phyloP scores from a whole-genome alignment of 2,329 filamentous ascomycete species.

The Emydomyces testavorans region DNA sequence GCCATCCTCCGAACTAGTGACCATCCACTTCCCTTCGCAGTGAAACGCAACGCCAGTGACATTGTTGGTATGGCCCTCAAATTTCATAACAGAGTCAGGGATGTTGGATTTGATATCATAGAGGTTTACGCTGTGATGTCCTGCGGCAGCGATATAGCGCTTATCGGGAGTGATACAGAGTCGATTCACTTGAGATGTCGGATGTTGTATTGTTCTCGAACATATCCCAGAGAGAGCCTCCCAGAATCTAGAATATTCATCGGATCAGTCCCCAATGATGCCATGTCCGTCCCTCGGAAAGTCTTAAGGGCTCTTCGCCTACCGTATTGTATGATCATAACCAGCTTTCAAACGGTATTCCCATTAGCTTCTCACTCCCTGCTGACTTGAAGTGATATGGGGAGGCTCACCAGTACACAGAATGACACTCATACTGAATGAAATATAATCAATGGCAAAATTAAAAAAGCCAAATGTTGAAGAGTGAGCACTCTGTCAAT shows the following conservation, averaged over 20 bases:
- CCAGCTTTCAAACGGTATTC: constrained; percentile 41
- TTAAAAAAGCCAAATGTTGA: not conserved
- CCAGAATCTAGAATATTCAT: constrained; percentile 61
- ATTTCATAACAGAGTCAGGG: constrained; percentile 80
- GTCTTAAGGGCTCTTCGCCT: constrained; percentile 20
- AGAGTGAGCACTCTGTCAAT: not conserved
- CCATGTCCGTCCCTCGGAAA: not conserved
- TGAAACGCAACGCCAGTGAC: constrained; percentile 96
- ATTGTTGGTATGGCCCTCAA: constrained; percentile 92
- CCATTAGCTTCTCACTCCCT: constrained; percentile 17
- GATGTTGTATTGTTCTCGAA: constrained; percentile 93
- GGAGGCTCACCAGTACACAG: constrained; percentile 49
- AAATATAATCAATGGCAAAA: not conserved
- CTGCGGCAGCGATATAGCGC: constrained; percentile 74
- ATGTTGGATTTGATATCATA: constrained; percentile 99
- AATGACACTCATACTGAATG: constrained; percentile 51
- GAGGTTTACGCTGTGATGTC: constrained; percentile 81
- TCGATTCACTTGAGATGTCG: constrained; percentile 95
- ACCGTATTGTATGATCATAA: constrained; percentile 67
- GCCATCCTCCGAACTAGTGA: constrained; percentile 91
- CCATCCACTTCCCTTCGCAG: constrained; percentile 99
- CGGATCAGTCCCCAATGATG: not conserved
- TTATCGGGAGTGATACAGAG: constrained; percentile 98
- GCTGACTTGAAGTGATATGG: not conserved
- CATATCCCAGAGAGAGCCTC: constrained; percentile 96